These are phyloP conservation scores for Metschnikowia noctiluminum DNA, from an alignment of 805 yeast genomes.

Conservation along the genomic window DNA sequence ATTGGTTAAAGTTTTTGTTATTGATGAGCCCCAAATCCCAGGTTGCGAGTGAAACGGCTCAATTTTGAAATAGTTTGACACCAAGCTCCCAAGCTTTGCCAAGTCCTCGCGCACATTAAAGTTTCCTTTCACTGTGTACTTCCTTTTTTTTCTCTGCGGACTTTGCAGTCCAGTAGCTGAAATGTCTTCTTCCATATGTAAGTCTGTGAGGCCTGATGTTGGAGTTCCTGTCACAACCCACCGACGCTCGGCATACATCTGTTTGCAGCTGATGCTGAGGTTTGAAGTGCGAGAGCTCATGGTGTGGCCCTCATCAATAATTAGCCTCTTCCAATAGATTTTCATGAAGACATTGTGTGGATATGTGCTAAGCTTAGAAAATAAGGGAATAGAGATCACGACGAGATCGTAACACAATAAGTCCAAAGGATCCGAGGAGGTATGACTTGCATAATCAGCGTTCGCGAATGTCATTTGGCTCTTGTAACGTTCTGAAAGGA, in stretches of 20 bases:
- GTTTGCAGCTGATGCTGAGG: conserved; percentile 46
- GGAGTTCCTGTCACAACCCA: conserved; percentile 82
- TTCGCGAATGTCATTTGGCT: conserved; percentile 12
- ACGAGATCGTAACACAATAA: conserved; percentile 51
- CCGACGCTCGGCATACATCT: conserved; percentile 53
- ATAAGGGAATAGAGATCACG: conserved; percentile 45
- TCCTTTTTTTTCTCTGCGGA: conserved; percentile 20
- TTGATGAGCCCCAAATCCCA: conserved; percentile 44
- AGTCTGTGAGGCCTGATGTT: conserved; percentile 61
- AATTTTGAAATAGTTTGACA: conserved; percentile 52
- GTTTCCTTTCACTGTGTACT: conserved; percentile 46
- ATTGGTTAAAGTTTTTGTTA: conserved; percentile 49
- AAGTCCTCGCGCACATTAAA: conserved; percentile 56
- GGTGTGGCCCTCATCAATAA: conserved; percentile 75
- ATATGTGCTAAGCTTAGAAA: conserved; percentile 34
- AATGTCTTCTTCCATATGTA: conserved; percentile 44
- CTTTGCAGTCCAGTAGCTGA: conserved; percentile 6
- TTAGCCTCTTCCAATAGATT: conserved; percentile 64
- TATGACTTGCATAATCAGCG: conserved; percentile 17
- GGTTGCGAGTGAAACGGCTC: conserved; percentile 54
- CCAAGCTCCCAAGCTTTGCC: conserved; percentile 47
- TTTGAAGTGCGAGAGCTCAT: conserved; percentile 52
- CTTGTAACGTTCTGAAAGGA: conserved; percentile 32
- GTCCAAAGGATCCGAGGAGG: conserved; percentile 25
- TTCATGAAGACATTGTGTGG: conserved; percentile 28